Base-by-base conservation (phyloP, 306 rosid genomes). In the Vachellia pachyceras region DNA sequence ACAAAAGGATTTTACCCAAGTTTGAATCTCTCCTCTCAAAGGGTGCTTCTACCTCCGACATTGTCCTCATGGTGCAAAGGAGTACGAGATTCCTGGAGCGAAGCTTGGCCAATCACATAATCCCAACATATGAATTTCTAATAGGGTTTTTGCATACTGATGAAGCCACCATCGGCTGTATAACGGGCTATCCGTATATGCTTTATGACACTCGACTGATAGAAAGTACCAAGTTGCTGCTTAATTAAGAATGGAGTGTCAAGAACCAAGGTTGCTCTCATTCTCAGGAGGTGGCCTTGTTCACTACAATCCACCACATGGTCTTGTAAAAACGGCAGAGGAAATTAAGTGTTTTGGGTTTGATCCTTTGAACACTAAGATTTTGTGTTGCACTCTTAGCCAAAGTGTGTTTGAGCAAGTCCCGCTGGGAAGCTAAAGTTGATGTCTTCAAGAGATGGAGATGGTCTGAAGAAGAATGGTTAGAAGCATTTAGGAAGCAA, bases 401-500 rank as follows among this genome's bases (percentile, higher is more conserved):
- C 15, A 72, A 80, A 72, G 13, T n/a, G 14, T 5, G 64, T 2
- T 15, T 85, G 57, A 75, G 47, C 5, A 68, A 87, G 78, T 45
- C 85, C 35, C 70, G 37, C 4, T 89, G 91, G 95, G 75, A 69
- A 6, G 78, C 72, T 4, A 90, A 86, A 70, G 68, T 88, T 9
- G 72, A 70, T 4, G 52, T 45, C 40, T 92, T 13, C 41, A 89
- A 73, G 78, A 85, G 39, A 36, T 92, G 92, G 93, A 95, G 95
- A 17, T 92, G 85, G 86, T 72, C 87, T 5, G 86, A 90, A 15
- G 90, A 86, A 8, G 81, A 76, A 5, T 54, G 82, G 22, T 35
- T 45, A 3, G 13, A 37, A 14, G 91, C 89, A 3, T 90, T 89
- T 72, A 33, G 37, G 65, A 85, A 5, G 84, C 55, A 36, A 10